phyloP scores from a whole-genome alignment of 495 filamentous ascomycete species.

The Penicillium argentinense region DNA sequence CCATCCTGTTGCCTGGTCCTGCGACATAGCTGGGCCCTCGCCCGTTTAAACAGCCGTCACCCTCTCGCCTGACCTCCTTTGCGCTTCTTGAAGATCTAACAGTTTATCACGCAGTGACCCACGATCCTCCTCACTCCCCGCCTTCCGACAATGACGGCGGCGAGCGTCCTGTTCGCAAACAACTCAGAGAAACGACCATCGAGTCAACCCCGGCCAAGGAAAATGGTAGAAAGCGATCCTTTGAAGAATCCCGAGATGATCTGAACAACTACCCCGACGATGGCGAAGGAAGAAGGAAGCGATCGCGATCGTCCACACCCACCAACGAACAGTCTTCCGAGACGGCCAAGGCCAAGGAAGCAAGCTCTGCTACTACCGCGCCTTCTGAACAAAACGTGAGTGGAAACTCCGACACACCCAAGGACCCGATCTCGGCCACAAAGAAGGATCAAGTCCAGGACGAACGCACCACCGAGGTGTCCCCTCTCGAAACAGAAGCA shows the following conservation, averaged over 20 bases:
- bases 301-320: conserved; percentile 45
- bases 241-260: conserved; percentile 41
- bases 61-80: background rate
- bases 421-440: conserved; percentile 6
- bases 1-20: background rate
- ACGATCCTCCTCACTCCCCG: conserved; percentile 31
- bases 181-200: conserved; percentile 62
- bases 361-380: conserved; percentile 2
- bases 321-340: conserved; percentile 3
- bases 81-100: conserved; percentile 8
- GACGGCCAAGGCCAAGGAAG: conserved; percentile 1
- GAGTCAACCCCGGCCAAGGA: conserved; percentile 34
- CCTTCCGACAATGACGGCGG: conserved; percentile 50
- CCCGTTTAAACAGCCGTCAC: too few species aligned
- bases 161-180: conserved; percentile 59
- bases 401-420: conserved; percentile 1
- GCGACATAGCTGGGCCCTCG: background rate
- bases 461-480: background rate
- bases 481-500: background rate
- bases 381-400: conserved; percentile 25
- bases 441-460: conserved; percentile 6
- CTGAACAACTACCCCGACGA: conserved; percentile 19
- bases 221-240: conserved; percentile 57
- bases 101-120: conserved; percentile 15
- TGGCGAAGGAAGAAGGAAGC: conserved; percentile 37